Base-by-base conservation (phyloP, 768 basidiomycete genomes). In the Hypholoma sublateritium region DNA sequence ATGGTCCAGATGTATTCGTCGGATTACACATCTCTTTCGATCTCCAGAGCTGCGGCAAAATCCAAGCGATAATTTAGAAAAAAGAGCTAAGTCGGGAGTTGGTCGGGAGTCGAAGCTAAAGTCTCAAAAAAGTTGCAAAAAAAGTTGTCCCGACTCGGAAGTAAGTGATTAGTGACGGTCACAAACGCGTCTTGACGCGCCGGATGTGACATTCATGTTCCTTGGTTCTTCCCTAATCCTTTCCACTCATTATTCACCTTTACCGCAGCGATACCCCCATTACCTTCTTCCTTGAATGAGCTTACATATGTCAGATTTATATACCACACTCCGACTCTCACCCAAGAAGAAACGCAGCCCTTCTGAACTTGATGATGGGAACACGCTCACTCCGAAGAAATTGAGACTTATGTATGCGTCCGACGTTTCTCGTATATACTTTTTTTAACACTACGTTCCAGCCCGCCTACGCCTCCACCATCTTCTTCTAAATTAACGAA, bases 311-410 rank as follows among this genome's bases (percentile, higher is more conserved):
- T 81, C 85, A 16, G 81, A 83, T 64, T 70, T 88, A 13, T 88
- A 88, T 67, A 72, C 83, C 41, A 70, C 81, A 14, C 79, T 91
- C 21, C 74, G 79, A 44, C 74, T 90, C 48, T 89, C 89, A 35
- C 88, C 87, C 0, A 80, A 68, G 64, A 91, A 90, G 76, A 89
- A 87, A 70, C 83, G 90, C 54, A 72, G 72, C 53, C 74, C 78
- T 35, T 68, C 79, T 21, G 76, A 76, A 55, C 74, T 75, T 47
- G 86, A 87, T 62, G 84, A 85, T 62, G 82, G 83, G 39, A 69
- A 65, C 9, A 73, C 75, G 14, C 70, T 84, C 55, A 88, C 88
- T 0, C 89, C 90, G 50, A 93, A 92, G 74, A 84, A 83, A 69
- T 76, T 85, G 50, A 77, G 89, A 66, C 75, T 72, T 57, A 76